phyloP scores from a whole-genome alignment of 495 filamentous ascomycete genomes.

The Penicillium flavigenum region DNA sequence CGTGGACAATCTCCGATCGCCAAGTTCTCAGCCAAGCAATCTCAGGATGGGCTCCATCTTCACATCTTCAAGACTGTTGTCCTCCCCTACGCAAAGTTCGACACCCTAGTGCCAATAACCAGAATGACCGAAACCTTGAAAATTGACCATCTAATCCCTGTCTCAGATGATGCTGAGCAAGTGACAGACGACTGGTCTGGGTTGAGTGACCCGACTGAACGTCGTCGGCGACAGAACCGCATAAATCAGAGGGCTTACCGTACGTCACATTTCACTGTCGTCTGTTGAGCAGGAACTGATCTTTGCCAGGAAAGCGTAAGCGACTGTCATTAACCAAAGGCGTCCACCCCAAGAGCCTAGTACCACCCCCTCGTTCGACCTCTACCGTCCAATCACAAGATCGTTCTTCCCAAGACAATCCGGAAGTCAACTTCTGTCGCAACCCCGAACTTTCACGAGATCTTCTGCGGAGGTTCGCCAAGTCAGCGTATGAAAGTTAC shows the following conservation, averaged over 20 bases:
- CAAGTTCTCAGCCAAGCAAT: too few relatives aligned
- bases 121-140: background rate
- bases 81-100: background rate
- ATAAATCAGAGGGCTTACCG: conserved; percentile 45
- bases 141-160: background rate
- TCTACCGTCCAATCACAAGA: conserved; percentile 5
- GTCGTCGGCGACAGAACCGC: conserved; percentile 44
- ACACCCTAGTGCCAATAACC: background rate
- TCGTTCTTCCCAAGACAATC: background rate
- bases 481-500: conserved; percentile 33
- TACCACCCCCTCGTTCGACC: conserved; percentile 5
- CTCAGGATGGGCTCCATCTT: background rate
- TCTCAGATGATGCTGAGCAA: background rate
- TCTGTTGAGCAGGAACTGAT: background rate
- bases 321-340: conserved; percentile 15
- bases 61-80: background rate
- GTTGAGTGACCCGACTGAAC: conserved; percentile 37
- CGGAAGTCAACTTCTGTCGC: background rate
- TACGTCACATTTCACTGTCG: conserved; percentile 21
- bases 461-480: conserved; percentile 28
- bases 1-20: background rate
- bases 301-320: conserved; percentile 15
- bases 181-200: conserved; percentile 41
- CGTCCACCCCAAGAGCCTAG: conserved; percentile 20
- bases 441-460: background rate